Evolutionary conservation across 345 rosid genomes (phyloP).

Genomic region (Acer saccharum): DNA sequence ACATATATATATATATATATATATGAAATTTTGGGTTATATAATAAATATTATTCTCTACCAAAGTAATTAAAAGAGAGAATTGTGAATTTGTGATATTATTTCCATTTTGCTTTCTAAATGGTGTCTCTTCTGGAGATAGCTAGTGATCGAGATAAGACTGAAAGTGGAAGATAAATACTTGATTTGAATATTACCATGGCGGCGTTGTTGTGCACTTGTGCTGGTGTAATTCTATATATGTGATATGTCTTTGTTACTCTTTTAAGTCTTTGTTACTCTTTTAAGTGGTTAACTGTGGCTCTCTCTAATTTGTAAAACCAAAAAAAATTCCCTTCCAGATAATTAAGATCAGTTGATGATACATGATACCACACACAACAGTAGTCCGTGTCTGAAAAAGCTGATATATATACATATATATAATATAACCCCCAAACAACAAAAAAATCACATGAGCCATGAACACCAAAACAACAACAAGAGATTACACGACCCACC

Average conservation of each 20-base stretch:
- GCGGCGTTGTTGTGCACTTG: constrained; percentile 6
- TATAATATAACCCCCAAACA: neutral
- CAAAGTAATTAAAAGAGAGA: no score
- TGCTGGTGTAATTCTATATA: neutral
- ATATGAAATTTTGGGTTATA: no score
- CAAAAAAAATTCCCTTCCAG: neutral
- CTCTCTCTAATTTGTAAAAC: neutral
- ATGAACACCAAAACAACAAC: neutral
- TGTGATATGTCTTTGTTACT: neutral
- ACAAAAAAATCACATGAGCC: neutral
- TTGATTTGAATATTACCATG: neutral
- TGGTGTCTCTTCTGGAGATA: neutral
- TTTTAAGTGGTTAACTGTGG: neutral
- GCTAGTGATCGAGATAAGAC: neutral
- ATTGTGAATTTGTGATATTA: no score
- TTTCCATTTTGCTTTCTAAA: neutral
- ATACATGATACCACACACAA: neutral
- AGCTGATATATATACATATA: neutral
- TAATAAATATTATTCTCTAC: no score
- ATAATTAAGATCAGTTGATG: neutral
- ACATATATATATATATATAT: no score
- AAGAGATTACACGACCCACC: neutral
- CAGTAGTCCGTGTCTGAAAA: neutral
- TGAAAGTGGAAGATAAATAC: neutral
- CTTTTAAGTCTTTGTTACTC: neutral